These are phyloP conservation scores for Blastobotrys buckinghamii DNA, from an alignment of 1,139 yeast genomes.

Conservation along the genomic window DNA sequence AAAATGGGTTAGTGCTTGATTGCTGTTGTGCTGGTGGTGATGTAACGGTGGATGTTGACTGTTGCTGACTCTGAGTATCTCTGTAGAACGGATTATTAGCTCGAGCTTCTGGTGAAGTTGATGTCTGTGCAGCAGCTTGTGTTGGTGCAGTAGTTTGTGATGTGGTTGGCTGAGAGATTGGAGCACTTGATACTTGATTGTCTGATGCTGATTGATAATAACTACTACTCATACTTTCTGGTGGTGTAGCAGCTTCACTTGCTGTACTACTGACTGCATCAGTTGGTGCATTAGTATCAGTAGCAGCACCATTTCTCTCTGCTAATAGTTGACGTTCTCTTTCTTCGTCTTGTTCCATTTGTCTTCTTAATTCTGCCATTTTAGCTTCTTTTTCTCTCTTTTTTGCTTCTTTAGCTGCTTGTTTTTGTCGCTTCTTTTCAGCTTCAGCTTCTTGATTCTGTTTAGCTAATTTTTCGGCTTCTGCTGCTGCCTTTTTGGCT, in stretches of 20 bases:
- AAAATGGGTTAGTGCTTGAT: conserved; percentile 17
- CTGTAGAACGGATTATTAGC: conserved; percentile 17
- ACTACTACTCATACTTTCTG: conserved; percentile 1
- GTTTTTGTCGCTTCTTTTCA: conserved; percentile 15
- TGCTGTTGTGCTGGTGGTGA: neutral
- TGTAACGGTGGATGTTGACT: neutral
- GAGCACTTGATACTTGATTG: neutral
- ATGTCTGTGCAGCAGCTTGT: neutral
- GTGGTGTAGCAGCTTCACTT: conserved; percentile 8
- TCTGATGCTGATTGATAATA: neutral
- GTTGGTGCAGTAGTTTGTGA: neutral
- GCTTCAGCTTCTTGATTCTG: conserved; percentile 33
- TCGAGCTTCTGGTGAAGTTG: conserved; percentile 4
- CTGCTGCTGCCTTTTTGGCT: conserved; percentile 51
- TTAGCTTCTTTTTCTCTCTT: conserved; percentile 21
- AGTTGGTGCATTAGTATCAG: neutral
- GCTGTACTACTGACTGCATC: conserved; percentile 7
- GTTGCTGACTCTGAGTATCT: neutral
- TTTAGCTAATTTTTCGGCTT: conserved; percentile 36
- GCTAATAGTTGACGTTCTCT: conserved; percentile 11
- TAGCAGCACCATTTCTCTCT: conserved; percentile 6
- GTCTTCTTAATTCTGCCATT: conserved; percentile 5
- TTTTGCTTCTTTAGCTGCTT: conserved; percentile 20
- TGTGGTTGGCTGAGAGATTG: neutral
- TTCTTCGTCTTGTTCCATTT: conserved; percentile 15